Evolutionary conservation across 2,329 filamentous ascomycete genomes (phyloP).

Genomic region (Samsoniella hepiali): DNA sequence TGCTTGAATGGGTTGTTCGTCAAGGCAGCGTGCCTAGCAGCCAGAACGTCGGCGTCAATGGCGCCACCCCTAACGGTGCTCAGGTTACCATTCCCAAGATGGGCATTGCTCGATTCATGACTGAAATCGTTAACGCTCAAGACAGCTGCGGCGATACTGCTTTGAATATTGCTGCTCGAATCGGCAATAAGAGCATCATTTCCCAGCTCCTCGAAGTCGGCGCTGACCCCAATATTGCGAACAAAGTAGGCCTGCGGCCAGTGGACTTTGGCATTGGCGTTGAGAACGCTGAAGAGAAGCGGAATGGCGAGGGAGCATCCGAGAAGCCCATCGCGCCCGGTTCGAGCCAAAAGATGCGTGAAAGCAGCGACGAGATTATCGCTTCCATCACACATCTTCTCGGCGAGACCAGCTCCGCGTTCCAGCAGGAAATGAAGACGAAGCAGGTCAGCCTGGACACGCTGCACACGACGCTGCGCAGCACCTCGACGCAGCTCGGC

Average conservation of each 20-base stretch:
- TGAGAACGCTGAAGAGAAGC: constrained; percentile 49
- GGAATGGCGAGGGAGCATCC: constrained; percentile 37
- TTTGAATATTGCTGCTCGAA: constrained; percentile 86
- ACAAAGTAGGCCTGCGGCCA: constrained; percentile 82
- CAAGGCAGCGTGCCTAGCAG: constrained; percentile 66
- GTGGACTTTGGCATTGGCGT: constrained; percentile 92
- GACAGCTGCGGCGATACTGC: constrained; percentile 95
- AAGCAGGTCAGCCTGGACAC: constrained; percentile 83
- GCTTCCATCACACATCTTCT: constrained; percentile 80
- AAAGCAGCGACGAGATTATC: constrained; percentile 77
- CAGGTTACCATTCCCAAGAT: constrained; percentile 59
- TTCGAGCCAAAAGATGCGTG: constrained; percentile 56
- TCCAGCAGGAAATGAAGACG: constrained; percentile 74
- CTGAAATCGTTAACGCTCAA: constrained; percentile 92
- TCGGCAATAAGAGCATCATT: constrained; percentile 91
- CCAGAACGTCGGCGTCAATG: constrained; percentile 38
- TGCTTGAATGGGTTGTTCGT: constrained; percentile 90
- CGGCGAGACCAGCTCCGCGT: constrained; percentile 72
- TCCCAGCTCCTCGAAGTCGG: constrained; percentile 95
- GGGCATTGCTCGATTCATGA: constrained; percentile 89
- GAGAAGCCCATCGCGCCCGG: constrained; percentile 45
- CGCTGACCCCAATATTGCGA: constrained; percentile 87
- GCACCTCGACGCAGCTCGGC: constrained; percentile 73
- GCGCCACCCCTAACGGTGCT: constrained; percentile 37
- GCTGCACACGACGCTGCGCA: constrained; percentile 76